Base-by-base conservation (phyloP, 2,329 filamentous ascomycete genomes). In the Colletotrichum chlorophyti region DNA sequence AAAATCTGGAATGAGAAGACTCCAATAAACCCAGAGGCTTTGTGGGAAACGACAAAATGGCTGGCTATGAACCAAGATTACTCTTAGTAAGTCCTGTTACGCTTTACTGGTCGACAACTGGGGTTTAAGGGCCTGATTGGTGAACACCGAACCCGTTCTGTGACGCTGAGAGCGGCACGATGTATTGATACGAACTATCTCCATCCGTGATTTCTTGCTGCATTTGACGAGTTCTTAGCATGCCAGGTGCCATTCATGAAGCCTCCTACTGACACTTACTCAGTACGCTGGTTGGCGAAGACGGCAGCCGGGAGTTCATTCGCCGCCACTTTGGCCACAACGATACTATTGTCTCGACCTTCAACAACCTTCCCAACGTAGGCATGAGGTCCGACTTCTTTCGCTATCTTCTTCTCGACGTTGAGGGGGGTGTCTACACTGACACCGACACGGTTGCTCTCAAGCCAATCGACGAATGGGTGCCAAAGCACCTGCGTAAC, bases 361-460 rank as follows among this genome's bases (percentile, higher is more conserved):
- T 65, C 58, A 24, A 61, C 7, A 41, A 50, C 5, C 54, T 70
- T 31, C 60, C 58, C 5, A 69, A 68, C 48, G 66, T 66, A 6
- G 71, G 68, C 17, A 64, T 71, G 50, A 70, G 68, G 45, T 71
- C 70, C 9, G 66, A 71, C 27, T 43, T 71, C 10, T 61, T 70
- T 1, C 67, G 68, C 4, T 70, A 70, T 48, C 64, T 70, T 4
- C 32, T 71, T 19, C 65, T 71, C 7, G 37, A 29, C 8, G 54
- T 50, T 3, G 68, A 74, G 37, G 74, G 74, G 12, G 74, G 79
- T n/a, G 65, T 80, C 5, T 87, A 85, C 68, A 76, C 82, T 19
- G 84, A 87, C 63, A 84, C 85, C 45, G 84, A 87, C 64, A 83
- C 85, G 12, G 78, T 84, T 65, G 80, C 81, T 6, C 69, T 86